Evolutionary conservation across 805 yeast species (phyloP).

Genomic region (Candida hungchunana): DNA sequence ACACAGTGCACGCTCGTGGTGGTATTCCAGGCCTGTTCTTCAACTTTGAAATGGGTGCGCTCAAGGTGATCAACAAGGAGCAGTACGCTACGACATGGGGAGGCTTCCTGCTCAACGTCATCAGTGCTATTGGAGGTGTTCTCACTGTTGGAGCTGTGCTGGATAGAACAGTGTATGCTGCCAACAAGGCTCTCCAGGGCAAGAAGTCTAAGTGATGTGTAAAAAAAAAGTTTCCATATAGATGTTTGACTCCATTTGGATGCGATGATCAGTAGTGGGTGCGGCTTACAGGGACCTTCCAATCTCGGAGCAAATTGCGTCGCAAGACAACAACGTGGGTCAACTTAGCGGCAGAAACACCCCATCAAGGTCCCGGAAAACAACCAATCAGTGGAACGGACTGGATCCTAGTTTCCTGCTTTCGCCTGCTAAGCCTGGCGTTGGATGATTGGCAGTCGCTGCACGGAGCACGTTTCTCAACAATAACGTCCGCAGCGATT

Average conservation of each 20-base stretch:
- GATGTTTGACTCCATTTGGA: background rate
- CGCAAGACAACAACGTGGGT: no score
- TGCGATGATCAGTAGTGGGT: no score
- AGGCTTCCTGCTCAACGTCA: conserved; percentile 73
- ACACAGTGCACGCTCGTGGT: conserved; percentile 75
- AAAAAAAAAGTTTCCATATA: background rate
- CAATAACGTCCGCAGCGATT: no score
- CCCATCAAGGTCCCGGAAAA: no score
- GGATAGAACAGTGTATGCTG: conserved; percentile 86
- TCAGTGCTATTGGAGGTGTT: conserved; percentile 91
- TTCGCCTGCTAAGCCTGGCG: no score
- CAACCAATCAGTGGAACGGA: no score
- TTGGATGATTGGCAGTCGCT: no score
- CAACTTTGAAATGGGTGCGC: conserved; percentile 86
- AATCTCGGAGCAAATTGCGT: no score
- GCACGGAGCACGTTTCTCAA: no score
- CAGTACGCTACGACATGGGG: conserved; percentile 67
- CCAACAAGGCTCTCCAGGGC: conserved; percentile 68
- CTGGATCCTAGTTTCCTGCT: no score
- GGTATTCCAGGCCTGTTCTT: conserved; percentile 90
- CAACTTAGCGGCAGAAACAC: no score
- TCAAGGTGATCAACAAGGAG: conserved; percentile 85
- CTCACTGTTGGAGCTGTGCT: conserved; percentile 86
- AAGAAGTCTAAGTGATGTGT: conserved; percentile 47
- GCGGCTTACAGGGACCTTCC: no score